phyloP scores from a whole-genome alignment of 345 rosid genomes.

The Populus davidiana region DNA sequence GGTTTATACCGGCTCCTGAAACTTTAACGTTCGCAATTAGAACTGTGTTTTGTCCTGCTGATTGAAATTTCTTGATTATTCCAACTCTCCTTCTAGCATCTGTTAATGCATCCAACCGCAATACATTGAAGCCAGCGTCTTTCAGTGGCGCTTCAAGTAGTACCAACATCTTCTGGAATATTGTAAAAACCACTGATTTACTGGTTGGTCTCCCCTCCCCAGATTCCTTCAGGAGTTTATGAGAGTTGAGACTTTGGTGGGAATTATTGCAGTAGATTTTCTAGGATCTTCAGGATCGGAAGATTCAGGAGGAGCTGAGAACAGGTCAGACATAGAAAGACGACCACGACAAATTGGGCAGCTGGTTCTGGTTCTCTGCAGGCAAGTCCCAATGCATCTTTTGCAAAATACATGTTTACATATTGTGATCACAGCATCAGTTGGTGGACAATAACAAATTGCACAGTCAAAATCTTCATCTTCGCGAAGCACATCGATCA shows the following conservation, averaged over 20 bases:
- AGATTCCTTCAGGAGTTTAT: constrained; percentile 46
- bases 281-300: constrained; percentile 15
- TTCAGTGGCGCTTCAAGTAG: constrained; percentile 60
- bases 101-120: constrained; percentile 76
- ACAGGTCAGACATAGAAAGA: constrained; percentile 60
- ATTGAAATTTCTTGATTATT: constrained; percentile 61
- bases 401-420: constrained; percentile 70
- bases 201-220: constrained; percentile 40
- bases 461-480: constrained; percentile 94
- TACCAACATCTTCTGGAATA: constrained; percentile 66
- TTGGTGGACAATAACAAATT: constrained; percentile 70
- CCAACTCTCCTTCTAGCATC: constrained; percentile 57
- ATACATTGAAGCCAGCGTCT: constrained; percentile 67
- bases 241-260: constrained; percentile 61
- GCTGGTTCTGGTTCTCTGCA: constrained; percentile 42
- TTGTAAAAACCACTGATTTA: constrained; percentile 76
- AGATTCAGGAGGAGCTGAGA: constrained; percentile 62
- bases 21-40: constrained; percentile 86
- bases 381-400: constrained; percentile 14
- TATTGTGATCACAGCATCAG: constrained; percentile 54
- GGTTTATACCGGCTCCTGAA: constrained; percentile 74
- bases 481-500: constrained; percentile 65
- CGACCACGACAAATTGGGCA: constrained; percentile 84
- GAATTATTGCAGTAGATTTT: constrained; percentile 21
- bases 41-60: constrained; percentile 35